Percentiles rank a stretch among this genome's conserved stretches.
phyloP scores from a whole-genome alignment of 2,329 filamentous ascomycete genomes.

The Talaromyces sp. region DNA sequence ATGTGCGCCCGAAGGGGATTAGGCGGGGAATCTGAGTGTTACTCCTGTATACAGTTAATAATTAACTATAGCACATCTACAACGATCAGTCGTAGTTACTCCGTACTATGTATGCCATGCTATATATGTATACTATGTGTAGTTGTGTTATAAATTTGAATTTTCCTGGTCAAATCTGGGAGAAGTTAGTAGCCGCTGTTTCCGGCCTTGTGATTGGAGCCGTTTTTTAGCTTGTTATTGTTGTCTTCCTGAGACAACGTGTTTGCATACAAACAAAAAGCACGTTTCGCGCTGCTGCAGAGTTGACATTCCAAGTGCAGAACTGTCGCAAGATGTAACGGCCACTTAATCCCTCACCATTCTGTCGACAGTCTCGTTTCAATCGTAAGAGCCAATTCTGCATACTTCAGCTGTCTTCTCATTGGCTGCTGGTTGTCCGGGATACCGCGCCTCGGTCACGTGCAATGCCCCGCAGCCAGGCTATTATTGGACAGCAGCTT shows the following conservation, averaged over 20 bases:
- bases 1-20: slow-evolving; percentile 1
- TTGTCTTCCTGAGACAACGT: not conserved
- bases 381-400: not conserved
- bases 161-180: too few species aligned
- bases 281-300: not conserved
- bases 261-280: not conserved
- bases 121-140: not conserved
- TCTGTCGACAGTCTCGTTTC: not conserved
- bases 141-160: not conserved
- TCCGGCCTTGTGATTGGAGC: not conserved
- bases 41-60: not conserved
- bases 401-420: not conserved
- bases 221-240: not conserved
- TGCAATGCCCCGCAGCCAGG: not conserved
- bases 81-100: too few species aligned
- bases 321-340: not conserved
- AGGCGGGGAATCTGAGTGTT: slow-evolving; percentile 3
- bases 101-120: not conserved
- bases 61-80: not conserved
- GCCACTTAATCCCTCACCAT: not conserved
- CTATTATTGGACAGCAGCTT: not conserved
- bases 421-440: slow-evolving; percentile 1
- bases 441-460: not conserved
- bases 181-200: not conserved
- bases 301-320: not conserved